Evolutionary conservation across 768 basidiomycete genomes (phyloP).

Genomic region (Porphyrellus cyaneotinctus): DNA sequence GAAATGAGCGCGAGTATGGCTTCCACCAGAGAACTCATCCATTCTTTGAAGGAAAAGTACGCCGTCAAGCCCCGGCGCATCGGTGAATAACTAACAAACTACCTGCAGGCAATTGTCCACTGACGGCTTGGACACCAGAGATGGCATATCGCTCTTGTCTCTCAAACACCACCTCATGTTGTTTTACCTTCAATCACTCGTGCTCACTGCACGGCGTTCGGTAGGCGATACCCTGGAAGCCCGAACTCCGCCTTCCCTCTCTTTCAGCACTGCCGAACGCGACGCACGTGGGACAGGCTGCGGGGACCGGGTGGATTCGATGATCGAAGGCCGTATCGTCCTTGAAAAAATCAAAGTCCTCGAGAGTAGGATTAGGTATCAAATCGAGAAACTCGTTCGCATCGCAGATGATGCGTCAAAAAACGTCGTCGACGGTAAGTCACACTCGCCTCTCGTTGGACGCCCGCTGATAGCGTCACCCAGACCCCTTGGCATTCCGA

Average conservation of each 20-base stretch:
- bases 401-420: constrained; percentile 59
- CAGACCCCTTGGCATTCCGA: constrained; percentile 89
- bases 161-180: constrained; percentile 82
- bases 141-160: constrained; percentile 89
- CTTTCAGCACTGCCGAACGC: constrained; percentile 54
- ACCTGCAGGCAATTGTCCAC: constrained; percentile 28
- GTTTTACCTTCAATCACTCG: constrained; percentile 80
- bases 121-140: constrained; percentile 47
- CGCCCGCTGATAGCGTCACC: background rate
- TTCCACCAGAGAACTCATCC: constrained; percentile 54
- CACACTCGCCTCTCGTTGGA: background rate
- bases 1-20: constrained; percentile 63
- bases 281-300: constrained; percentile 49
- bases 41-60: constrained; percentile 53
- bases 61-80: constrained; percentile 12
- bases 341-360: constrained; percentile 86
- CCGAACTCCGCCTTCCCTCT: constrained; percentile 44
- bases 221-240: constrained; percentile 58
- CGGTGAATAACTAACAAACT: constrained; percentile 12
- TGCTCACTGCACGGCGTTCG: constrained; percentile 68
- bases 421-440: constrained; percentile 56
- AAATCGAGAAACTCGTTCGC: constrained; percentile 90
- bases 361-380: constrained; percentile 87
- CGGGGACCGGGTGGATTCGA: constrained; percentile 75
- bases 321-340: constrained; percentile 75